These are phyloP conservation scores for Chernovozyma aurita DNA, from an alignment of 1,139 yeast species.

Conservation along the genomic window DNA sequence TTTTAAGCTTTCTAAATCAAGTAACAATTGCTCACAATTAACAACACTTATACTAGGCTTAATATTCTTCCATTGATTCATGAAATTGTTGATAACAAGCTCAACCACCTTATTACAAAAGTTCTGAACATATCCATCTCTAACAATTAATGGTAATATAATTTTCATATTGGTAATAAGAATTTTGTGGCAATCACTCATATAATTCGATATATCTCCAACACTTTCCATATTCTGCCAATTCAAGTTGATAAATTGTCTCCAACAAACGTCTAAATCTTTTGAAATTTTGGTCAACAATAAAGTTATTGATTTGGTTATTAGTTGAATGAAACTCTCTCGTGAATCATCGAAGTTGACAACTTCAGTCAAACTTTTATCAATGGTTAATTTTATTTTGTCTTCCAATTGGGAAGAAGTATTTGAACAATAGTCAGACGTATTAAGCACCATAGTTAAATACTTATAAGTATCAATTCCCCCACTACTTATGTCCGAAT, in stretches of 20 bases:
- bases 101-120: slow-evolving; percentile 78
- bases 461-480: slow-evolving; percentile 58
- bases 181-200: slow-evolving; percentile 50
- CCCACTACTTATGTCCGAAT: slow-evolving; percentile 15
- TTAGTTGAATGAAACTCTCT: slow-evolving; percentile 53
- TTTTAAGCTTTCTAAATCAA: slow-evolving; percentile 67
- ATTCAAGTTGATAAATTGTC: slow-evolving; percentile 77
- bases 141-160: slow-evolving; percentile 57
- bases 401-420: slow-evolving; percentile 77
- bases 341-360: slow-evolving; percentile 52
- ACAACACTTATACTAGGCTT: slow-evolving; percentile 59
- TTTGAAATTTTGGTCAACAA: slow-evolving; percentile 56
- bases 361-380: slow-evolving; percentile 26
- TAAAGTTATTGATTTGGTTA: slow-evolving; percentile 54
- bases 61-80: slow-evolving; percentile 52
- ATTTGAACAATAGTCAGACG: slow-evolving; percentile 83
- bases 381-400: slow-evolving; percentile 49
- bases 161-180: slow-evolving; percentile 40
- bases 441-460: slow-evolving; percentile 71
- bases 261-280: slow-evolving; percentile 71
- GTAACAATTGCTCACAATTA: slow-evolving; percentile 75
- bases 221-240: slow-evolving; percentile 66
- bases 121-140: slow-evolving; percentile 69
- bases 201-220: slow-evolving; percentile 68
- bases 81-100: slow-evolving; percentile 50